Evolutionary conservation across 257 asterid genomes (phyloP), one percentile per base, ranked within the genome.

Genomic region (Ballota nigra): DNA sequence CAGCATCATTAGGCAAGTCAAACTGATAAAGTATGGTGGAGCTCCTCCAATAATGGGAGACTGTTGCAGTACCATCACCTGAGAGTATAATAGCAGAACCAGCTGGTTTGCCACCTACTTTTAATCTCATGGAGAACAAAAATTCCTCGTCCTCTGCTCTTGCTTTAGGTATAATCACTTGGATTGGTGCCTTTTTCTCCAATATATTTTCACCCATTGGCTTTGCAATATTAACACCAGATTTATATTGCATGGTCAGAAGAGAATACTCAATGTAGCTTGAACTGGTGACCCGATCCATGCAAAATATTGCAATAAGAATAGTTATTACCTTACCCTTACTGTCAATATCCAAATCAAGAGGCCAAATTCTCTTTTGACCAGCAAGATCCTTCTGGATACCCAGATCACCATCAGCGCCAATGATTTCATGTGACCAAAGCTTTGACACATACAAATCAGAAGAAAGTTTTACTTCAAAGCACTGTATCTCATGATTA

Each of bases 61-160:
- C 96, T 55, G 98, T 93, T 66, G 98, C 98, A 78, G 98, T 93
- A 70, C 98, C 98, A 84, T 91, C 98, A 55, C 94, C 96, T 43
- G 97, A 89, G 70, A 91, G 91, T 83, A 93, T 86, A 77, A 84
- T 65, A 69, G 86, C 95, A 75, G 98, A 93, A 61, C 97, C 96
- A 72, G 92, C 83, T 77, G 98, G 96, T 74, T 84, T 91, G 36
- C 98, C 98, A 69, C 98, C 98, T 41, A 86, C 80, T 75, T 83
- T 93, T 66, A 91, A 69, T 81, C 89, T 88, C 96, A 93, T 93
- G 26, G 91, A 93, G 79, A 93, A 93, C 76, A 93, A 83, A 72
- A 84, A 81, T 36, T 93, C 96, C 77, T 93, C 97, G 40, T 83
- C 96, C 80, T 93, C 98, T 57, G 87, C 91, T 77, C 96, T 86